Percentiles rank a stretch among this genome's conserved stretches.
phyloP scores from a whole-genome alignment of 2,329 filamentous ascomycete genomes.

The Fusarium marasasianum region DNA sequence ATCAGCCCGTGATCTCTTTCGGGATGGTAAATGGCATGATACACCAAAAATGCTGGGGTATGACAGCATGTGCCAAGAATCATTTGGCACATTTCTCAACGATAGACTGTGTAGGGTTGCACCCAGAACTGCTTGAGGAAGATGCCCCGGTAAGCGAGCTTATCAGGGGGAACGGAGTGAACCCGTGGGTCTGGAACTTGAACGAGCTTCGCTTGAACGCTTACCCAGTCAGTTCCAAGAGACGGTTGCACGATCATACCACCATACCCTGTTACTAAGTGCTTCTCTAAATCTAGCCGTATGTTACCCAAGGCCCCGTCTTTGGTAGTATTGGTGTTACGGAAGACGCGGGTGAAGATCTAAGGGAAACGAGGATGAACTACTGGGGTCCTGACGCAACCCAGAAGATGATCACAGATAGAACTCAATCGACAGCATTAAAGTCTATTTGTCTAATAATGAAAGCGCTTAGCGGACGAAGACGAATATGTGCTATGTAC shows the following conservation, averaged over 20 bases:
- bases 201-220: not conserved
- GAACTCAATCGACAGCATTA: not conserved
- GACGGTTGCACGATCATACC: not conserved
- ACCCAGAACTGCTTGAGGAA: not conserved
- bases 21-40: not conserved
- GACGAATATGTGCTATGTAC: not conserved
- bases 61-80: not conserved
- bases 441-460: not conserved
- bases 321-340: not conserved
- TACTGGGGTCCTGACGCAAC: not conserved
- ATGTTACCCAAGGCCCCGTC: not conserved
- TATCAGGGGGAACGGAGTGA: not conserved
- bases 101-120: not conserved
- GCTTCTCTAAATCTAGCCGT: not conserved
- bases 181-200: not conserved
- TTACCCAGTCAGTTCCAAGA: not conserved
- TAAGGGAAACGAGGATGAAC: not conserved
- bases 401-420: not conserved
- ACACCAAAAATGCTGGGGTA: not conserved
- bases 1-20: not conserved
- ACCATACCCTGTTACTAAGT: not conserved
- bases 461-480: slow-evolving; percentile 1
- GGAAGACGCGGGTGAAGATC: not conserved
- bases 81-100: not conserved
- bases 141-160: not conserved